These are phyloP conservation scores for Ophiocytium majus DNA, from an alignment of 352 stramenopile species.

Conservation along the genomic window DNA sequence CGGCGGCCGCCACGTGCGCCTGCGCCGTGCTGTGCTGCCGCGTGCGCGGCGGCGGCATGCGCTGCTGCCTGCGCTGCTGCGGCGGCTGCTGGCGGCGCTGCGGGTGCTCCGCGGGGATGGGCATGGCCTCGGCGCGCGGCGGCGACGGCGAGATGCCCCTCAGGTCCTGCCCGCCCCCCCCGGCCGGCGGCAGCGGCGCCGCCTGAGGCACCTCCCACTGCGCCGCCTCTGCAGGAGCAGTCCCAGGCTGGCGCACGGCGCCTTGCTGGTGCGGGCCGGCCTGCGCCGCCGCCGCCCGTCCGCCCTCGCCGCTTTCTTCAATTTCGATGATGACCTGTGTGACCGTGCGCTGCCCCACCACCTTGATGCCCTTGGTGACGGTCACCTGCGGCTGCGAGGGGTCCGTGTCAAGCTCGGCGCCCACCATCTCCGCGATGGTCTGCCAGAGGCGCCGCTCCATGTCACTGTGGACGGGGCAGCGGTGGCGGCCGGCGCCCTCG, in stretches of 20 bases:
- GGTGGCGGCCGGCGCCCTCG: too few relatives aligned
- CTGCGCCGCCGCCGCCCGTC: background rate
- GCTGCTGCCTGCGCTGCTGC: background rate
- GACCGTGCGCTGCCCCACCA: background rate
- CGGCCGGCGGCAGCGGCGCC: too few relatives aligned
- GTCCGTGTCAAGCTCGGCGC: background rate
- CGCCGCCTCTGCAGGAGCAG: too few relatives aligned
- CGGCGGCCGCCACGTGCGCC: background rate
- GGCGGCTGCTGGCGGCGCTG: background rate
- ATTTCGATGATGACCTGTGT: constrained; percentile 26
- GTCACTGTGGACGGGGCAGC: background rate
- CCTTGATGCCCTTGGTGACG: constrained; percentile 20
- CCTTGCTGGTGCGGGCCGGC: background rate
- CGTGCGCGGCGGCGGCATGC: background rate
- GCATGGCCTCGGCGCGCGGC: background rate
- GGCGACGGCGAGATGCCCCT: background rate
- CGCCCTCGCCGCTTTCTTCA: background rate
- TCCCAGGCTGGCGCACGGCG: background rate
- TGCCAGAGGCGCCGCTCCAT: background rate
- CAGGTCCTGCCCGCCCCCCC: background rate
- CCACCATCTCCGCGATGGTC: background rate
- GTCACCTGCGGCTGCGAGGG: background rate
- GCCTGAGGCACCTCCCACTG: background rate
- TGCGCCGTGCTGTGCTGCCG: background rate
- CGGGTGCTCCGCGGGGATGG: background rate